These are phyloP conservation scores for Gastroboletus turbinatus DNA, from an alignment of 1,284 basidiomycete genomes.

Conservation along the genomic window DNA sequence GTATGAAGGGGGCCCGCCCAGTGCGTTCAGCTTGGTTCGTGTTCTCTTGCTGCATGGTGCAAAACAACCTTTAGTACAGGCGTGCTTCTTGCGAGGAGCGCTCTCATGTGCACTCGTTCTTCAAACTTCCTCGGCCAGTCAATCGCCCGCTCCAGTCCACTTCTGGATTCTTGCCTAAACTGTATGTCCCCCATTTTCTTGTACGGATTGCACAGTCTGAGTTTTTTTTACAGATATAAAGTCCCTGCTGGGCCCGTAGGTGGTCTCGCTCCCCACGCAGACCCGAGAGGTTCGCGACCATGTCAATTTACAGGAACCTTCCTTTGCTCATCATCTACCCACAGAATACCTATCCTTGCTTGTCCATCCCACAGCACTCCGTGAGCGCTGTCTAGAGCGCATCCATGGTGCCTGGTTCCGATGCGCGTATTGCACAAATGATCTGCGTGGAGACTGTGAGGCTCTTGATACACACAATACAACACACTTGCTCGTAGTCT, in stretches of 20 bases:
- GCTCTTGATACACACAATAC: slow-evolving; percentile 76
- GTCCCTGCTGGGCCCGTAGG: slow-evolving; percentile 60
- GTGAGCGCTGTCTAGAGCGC: slow-evolving; percentile 71
- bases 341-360: slow-evolving; percentile 71
- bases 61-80: slow-evolving; percentile 42
- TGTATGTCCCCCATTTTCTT: slow-evolving; percentile 41
- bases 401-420: slow-evolving; percentile 85
- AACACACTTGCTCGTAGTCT: slow-evolving; percentile 81
- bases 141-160: slow-evolving; percentile 64
- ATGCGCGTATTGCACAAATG: slow-evolving; percentile 82
- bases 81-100: slow-evolving; percentile 76
- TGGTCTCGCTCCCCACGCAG: slow-evolving; percentile 38
- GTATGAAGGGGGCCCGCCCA: too few species aligned
- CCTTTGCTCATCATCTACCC: neutral
- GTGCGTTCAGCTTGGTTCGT: slow-evolving; percentile 63
- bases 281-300: slow-evolving; percentile 58
- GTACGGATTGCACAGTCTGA: slow-evolving; percentile 15
- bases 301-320: neutral
- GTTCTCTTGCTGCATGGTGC: neutral
- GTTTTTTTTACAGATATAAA: slow-evolving; percentile 47
- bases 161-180: slow-evolving; percentile 61
- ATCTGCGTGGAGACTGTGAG: slow-evolving; percentile 81
- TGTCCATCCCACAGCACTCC: slow-evolving; percentile 65
- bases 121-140: slow-evolving; percentile 80
- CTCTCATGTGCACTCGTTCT: slow-evolving; percentile 83